Conservation (phyloP, 78 protist species). For the Creolimax fragrantissima region DNA sequence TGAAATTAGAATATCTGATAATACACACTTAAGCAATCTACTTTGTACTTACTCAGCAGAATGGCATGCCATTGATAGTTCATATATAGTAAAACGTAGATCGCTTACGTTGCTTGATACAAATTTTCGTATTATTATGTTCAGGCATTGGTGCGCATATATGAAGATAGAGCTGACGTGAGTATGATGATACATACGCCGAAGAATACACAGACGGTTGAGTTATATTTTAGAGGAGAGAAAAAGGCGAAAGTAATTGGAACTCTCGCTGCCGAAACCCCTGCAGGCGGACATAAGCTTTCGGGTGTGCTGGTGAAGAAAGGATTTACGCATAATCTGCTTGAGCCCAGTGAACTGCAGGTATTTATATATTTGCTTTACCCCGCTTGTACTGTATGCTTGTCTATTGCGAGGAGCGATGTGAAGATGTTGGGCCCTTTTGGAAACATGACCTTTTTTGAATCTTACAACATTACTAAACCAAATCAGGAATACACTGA, state of each 20-base stretch:
- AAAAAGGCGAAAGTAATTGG: neutral
- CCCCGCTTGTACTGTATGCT: too few species aligned
- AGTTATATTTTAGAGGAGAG: conserved; percentile 22
- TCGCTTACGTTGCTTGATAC: neutral
- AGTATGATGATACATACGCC: neutral
- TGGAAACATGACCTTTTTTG: too few species aligned
- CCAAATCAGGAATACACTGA: neutral
- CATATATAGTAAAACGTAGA: neutral
- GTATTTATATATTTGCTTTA: neutral
- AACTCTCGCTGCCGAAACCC: neutral
- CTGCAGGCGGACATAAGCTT: neutral
- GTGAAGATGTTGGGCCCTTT: too few species aligned
- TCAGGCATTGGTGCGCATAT: neutral
- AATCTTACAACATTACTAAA: too few species aligned
- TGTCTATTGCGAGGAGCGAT: too few species aligned
- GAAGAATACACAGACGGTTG: neutral
- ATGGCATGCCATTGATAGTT: neutral
- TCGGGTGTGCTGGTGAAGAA: conserved; percentile 2
- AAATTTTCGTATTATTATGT: neutral
- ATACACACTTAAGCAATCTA: too few species aligned
- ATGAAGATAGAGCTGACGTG: neutral
- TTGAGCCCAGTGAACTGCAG: neutral
- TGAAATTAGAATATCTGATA: too few species aligned
- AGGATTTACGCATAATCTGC: neutral
- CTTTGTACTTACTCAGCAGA: neutral